phyloP scores from a whole-genome alignment of 116 monocot genomes.

The Phalaenopsis hybrid region DNA sequence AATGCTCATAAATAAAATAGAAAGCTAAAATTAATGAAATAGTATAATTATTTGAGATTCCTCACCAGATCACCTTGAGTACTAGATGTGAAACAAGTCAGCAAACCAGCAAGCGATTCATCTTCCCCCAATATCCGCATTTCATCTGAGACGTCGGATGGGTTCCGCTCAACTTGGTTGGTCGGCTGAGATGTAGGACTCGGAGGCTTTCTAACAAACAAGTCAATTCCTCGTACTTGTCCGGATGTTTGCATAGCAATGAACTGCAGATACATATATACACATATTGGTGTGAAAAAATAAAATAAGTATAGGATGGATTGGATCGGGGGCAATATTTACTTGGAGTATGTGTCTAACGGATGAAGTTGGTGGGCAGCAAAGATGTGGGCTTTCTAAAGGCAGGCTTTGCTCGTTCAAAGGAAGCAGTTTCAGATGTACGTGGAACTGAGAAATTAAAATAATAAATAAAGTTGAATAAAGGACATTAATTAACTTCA shows the following conservation, averaged over 20 bases:
- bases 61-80: constrained; percentile 60
- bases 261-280: constrained; percentile 40
- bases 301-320: not conserved
- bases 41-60: not conserved
- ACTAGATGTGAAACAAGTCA: constrained; percentile 24
- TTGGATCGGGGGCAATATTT: not conserved
- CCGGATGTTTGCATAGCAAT: constrained; percentile 53
- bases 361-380: constrained; percentile 67
- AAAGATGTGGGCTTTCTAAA: constrained; percentile 49
- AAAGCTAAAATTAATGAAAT: too few species aligned
- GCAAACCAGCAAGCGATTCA: constrained; percentile 50
- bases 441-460: constrained; percentile 47
- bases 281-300: not conserved
- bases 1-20: too few species aligned
- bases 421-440: constrained; percentile 66
- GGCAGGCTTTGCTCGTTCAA: constrained; percentile 39
- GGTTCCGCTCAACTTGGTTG: not conserved
- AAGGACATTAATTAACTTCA: not conserved
- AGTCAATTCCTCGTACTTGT: constrained; percentile 50
- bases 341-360: constrained; percentile 67
- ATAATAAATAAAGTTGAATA: not conserved
- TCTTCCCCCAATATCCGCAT: constrained; percentile 40
- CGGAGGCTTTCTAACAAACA: constrained; percentile 39
- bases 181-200: constrained; percentile 1
- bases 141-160: constrained; percentile 12